Base-by-base conservation (phyloP, 179 eudicot genomes). In the Beta corolliflora region DNA sequence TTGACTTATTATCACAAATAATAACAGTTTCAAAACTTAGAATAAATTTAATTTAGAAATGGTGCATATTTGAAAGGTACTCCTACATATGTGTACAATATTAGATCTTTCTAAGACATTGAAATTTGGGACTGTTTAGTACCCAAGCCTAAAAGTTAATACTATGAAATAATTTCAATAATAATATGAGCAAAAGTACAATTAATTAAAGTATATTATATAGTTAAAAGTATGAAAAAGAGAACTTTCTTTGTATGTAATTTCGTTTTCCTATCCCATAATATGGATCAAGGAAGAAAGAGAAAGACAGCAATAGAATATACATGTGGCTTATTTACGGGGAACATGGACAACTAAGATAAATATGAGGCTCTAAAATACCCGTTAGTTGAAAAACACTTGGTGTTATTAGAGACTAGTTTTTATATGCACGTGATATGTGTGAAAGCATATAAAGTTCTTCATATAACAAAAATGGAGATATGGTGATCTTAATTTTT, bases 331-430 rank as follows among this genome's bases (percentile, higher is more conserved):
- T 19, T 44, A 9, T 54, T 19, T 44, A 9, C 31, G 52, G 56
- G 44, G 79, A 80, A 45, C 78, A 66, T 55, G 44, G 36, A 54
- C 29, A 25, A 77, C 71, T 36, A 66, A 56, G 14, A 75, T 50
- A 9, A 41, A 63, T 73, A 46, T 80, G 78, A 63, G 82, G 86
- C 61, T 79, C 31, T 55, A 72, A 80, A 80, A 36, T 46, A 9
- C 9, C 71, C 29, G 13, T 25, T 1, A 9, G 53, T 82, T 78
- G 56, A 36, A 36, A 36, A 1, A 36, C 41, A 36, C 3, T 36
- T 36, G 41, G 41, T 36, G 41, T 36, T 36, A 36, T 36, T 36
- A 36, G 41, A 36, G 41, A 36, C 3, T 25, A 25, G 29, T 25
- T 25, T 25, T 25, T 25, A 25, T 25, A 25, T 25, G 29, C 29